Percentiles rank a stretch among this genome's conserved stretches.
Evolutionary conservation across 2,329 filamentous ascomycete species (phyloP).

Genomic region (Claviceps quebecensis): DNA sequence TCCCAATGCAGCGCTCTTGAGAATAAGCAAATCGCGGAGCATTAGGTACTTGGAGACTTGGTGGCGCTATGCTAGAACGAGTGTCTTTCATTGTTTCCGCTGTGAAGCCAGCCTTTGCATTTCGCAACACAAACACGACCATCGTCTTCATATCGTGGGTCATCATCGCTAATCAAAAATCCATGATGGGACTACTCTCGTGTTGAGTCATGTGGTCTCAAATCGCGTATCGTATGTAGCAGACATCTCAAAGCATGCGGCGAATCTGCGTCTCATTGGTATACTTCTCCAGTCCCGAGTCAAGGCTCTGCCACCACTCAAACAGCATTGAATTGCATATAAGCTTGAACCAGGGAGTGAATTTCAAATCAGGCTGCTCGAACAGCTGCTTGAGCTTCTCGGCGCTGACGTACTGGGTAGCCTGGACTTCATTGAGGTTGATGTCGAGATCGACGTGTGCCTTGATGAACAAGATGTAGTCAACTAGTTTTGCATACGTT

Average conservation of each 20-base stretch:
- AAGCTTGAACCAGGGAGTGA: constrained; percentile 98
- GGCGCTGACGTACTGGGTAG: constrained; percentile 68
- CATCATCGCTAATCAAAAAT: neutral
- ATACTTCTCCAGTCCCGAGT: constrained; percentile 71
- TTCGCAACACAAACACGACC: neutral
- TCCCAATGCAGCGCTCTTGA: neutral
- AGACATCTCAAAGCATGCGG: constrained; percentile 46
- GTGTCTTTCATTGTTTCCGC: neutral
- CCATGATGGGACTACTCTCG: neutral
- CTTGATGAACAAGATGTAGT: constrained; percentile 98
- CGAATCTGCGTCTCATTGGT: constrained; percentile 75
- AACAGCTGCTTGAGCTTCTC: constrained; percentile 79
- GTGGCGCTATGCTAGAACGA: neutral
- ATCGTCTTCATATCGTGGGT: neutral
- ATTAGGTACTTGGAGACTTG: neutral
- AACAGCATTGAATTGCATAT: constrained; percentile 97
- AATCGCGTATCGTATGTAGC: neutral
- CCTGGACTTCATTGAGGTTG: constrained; percentile 82
- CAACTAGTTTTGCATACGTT: constrained; percentile 41
- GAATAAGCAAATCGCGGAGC: neutral
- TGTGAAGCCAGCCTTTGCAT: neutral
- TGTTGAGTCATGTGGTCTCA: neutral
- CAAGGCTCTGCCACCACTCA: constrained; percentile 88
- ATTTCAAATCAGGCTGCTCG: constrained; percentile 62
- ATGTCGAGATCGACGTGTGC: constrained; percentile 70